A percentile compares a stretch with the other conserved stretches of the same genome.
phyloP scores from a whole-genome alignment of 305 asterid genomes.

The Rubia tinctorum region DNA sequence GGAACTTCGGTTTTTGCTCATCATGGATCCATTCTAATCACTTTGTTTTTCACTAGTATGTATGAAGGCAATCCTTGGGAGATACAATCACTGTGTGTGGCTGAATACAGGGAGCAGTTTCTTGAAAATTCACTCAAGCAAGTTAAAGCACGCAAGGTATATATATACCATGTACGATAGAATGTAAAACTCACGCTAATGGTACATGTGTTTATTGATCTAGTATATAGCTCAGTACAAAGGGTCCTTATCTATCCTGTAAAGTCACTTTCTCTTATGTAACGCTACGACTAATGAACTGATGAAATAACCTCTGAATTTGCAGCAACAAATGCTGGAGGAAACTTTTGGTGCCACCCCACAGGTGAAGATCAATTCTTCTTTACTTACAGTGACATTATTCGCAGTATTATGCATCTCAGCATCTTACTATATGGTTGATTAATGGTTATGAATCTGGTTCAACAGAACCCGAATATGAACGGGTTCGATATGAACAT shows the following conservation, averaged over 20 bases:
- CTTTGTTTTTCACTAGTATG: conserved; percentile 28
- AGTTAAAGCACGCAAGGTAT: conserved; percentile 54
- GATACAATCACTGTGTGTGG: conserved; percentile 54
- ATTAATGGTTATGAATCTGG: conserved; percentile 15
- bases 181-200: no score
- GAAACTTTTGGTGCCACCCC: conserved; percentile 39
- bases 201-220: no score
- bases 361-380: conserved; percentile 20
- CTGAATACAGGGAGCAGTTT: conserved; percentile 66
- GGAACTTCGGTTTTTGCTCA: no score
- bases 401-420: background rate
- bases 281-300: background rate
- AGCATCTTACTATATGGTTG: background rate
- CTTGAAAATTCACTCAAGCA: conserved; percentile 70
- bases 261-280: background rate
- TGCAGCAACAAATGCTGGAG: conserved; percentile 55
- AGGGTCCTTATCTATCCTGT: background rate
- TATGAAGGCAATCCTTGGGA: conserved; percentile 72
- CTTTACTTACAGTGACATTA: no score
- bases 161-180: no score
- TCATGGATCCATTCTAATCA: background rate
- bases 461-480: conserved; percentile 29
- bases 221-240: no score
- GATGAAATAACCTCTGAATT: background rate
- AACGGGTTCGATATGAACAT: conserved; percentile 33